Percentiles rank a stretch among this genome's conserved stretches.
These are phyloP conservation scores for Articulospora tetracladia DNA, from an alignment of 495 filamentous ascomycete genomes.

Conservation along the genomic window DNA sequence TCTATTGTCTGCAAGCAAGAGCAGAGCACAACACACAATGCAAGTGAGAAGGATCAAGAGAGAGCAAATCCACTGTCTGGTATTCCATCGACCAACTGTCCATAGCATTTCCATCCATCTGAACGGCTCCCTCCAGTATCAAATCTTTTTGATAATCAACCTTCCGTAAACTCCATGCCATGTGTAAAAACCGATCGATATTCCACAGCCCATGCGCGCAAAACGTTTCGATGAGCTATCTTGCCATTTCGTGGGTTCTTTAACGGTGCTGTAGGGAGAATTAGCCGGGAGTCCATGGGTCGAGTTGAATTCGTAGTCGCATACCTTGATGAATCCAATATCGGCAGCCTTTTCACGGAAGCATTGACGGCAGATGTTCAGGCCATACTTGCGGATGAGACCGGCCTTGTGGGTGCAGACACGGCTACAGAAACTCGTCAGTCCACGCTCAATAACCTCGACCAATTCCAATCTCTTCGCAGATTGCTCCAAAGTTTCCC, in stretches of 20 bases:
- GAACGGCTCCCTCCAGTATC: constrained; percentile 8
- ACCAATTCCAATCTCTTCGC: background rate
- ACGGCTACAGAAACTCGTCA: constrained; percentile 57
- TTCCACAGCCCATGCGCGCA: constrained; percentile 13
- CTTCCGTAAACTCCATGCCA: constrained; percentile 27
- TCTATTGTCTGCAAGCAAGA: background rate
- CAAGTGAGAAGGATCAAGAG: background rate
- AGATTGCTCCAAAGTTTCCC: background rate
- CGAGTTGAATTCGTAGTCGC: constrained; percentile 19
- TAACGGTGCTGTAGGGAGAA: constrained; percentile 46
- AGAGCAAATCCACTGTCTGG: constrained; percentile 15
- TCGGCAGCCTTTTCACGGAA: constrained; percentile 95
- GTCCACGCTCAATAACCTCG: background rate
- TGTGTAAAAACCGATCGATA: constrained; percentile 23
- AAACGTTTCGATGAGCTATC: constrained; percentile 10
- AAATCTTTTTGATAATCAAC: constrained; percentile 14
- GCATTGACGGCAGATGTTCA: constrained; percentile 99
- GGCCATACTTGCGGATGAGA: constrained; percentile 98
- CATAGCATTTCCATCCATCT: constrained; percentile 7
- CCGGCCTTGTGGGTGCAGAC: constrained; percentile 66
- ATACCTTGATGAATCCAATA: constrained; percentile 98
- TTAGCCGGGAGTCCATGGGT: constrained; percentile 22
- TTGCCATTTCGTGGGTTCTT: constrained; percentile 21
- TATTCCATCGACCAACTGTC: constrained; percentile 14
- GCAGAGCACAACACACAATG: background rate